Evolutionary conservation across 352 stramenopile species (phyloP).

Genomic region (Globisporangium alternatum): DNA sequence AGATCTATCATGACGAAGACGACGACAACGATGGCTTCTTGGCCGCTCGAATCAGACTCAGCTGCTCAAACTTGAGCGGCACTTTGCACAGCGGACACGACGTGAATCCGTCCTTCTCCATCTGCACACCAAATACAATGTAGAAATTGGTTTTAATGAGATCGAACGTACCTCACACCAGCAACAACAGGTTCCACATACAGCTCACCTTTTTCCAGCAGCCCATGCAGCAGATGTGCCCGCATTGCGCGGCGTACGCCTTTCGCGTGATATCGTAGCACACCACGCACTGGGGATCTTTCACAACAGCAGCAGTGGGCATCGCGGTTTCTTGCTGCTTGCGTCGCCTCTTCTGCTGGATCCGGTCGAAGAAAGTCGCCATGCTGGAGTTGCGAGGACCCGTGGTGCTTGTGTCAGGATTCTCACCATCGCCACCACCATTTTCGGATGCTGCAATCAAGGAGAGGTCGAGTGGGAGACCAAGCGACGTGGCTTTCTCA

Average conservation of each 20-base stretch:
- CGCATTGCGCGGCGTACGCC: slow-evolving; percentile 72
- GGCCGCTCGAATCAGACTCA: slow-evolving; percentile 71
- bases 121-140: slow-evolving; percentile 25
- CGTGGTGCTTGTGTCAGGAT: not conserved
- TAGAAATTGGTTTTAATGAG: slow-evolving; percentile 1
- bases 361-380: slow-evolving; percentile 59
- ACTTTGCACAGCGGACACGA: slow-evolving; percentile 78
- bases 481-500: slow-evolving; percentile 29
- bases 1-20: not conserved
- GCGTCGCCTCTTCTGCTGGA: slow-evolving; percentile 65
- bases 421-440: not conserved
- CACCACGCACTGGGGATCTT: slow-evolving; percentile 80
- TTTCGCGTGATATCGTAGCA: slow-evolving; percentile 82
- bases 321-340: slow-evolving; percentile 28
- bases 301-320: slow-evolving; percentile 47
- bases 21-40: slow-evolving; percentile 21
- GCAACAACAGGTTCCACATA: no score
- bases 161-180: not conserved
- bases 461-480: slow-evolving; percentile 29
- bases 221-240: slow-evolving; percentile 78
- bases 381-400: slow-evolving; percentile 18
- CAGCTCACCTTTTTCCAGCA: slow-evolving; percentile 81
- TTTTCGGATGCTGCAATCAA: not conserved
- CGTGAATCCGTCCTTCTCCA: slow-evolving; percentile 72
- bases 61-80: slow-evolving; percentile 59